These are phyloP conservation scores for Cenchrus fungigraminus DNA, from an alignment of 176 grass and related monocot species.

Conservation along the genomic window DNA sequence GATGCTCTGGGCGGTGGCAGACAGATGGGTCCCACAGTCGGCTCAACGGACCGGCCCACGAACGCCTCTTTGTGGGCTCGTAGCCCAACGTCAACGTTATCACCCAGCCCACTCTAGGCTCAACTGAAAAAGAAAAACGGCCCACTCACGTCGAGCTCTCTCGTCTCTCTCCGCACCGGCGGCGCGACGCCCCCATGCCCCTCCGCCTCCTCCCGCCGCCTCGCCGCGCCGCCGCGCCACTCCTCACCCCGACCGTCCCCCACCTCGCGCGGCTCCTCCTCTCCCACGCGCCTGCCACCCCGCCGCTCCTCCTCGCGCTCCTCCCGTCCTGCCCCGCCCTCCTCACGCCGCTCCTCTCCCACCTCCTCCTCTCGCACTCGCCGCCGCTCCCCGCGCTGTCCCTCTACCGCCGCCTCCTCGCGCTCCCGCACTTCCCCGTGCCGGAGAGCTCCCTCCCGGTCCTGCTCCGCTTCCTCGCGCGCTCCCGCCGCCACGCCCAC, in stretches of 20 bases:
- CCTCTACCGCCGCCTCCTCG: conserved; percentile 56
- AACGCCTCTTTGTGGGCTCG: neutral
- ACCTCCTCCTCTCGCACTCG: conserved; percentile 60
- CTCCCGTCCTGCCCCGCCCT: conserved; percentile 48
- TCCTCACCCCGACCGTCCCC: conserved; percentile 34
- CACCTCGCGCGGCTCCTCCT: conserved; percentile 55
- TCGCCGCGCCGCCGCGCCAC: conserved; percentile 12
- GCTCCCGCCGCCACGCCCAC: conserved; percentile 54
- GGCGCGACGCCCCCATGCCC: conserved; percentile 13
- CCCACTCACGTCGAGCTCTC: neutral
- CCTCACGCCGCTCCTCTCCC: conserved; percentile 52
- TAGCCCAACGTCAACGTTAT: neutral
- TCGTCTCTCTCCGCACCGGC: conserved; percentile 4
- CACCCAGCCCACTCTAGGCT: neutral
- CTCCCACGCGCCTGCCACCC: conserved; percentile 34
- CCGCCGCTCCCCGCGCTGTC: conserved; percentile 57
- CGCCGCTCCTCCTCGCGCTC: conserved; percentile 36
- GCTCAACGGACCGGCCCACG: neutral
- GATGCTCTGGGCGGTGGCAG: too few species aligned
- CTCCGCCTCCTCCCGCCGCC: conserved; percentile 43
- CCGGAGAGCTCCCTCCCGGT: conserved; percentile 39
- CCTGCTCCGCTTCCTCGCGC: conserved; percentile 46
- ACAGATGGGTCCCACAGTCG: neutral
- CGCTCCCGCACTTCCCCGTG: conserved; percentile 28
- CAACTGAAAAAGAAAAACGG: neutral